These are phyloP conservation scores for Oryza glumipatula DNA, from an alignment of 176 grass and related monocot species.

Conservation along the genomic window DNA sequence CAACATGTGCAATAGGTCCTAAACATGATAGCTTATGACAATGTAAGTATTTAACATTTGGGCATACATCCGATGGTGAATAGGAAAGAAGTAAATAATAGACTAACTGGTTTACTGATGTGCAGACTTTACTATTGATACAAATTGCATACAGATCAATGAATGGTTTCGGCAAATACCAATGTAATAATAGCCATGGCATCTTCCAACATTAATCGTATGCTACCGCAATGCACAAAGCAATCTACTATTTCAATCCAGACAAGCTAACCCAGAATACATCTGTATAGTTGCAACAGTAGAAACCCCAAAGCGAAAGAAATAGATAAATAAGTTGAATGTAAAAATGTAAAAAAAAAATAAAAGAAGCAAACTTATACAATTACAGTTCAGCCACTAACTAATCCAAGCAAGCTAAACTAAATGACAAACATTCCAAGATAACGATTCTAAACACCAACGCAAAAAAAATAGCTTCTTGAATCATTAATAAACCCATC, in stretches of 20 bases:
- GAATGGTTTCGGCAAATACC: slow-evolving; percentile 9
- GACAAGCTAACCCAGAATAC: background rate
- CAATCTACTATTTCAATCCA: background rate
- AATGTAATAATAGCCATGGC: background rate
- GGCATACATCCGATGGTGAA: background rate
- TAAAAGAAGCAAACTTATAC: background rate
- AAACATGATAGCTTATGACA: slow-evolving; percentile 14
- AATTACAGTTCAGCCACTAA: background rate
- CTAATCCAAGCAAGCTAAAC: background rate
- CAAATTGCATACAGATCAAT: background rate
- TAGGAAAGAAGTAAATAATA: slow-evolving; percentile 11
- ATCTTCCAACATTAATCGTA: background rate
- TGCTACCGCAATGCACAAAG: background rate
- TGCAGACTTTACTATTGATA: background rate
- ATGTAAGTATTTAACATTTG: background rate
- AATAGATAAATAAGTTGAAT: background rate
- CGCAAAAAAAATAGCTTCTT: background rate
- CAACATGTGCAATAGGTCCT: background rate
- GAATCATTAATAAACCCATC: background rate
- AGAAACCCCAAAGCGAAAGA: background rate
- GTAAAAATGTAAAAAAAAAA: too few species aligned
- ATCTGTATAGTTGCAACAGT: background rate
- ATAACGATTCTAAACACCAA: background rate
- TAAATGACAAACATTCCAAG: background rate
- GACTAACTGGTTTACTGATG: background rate